Base-by-base conservation (phyloP, 139 green algal genomes). In the Haematococcus lacustris region DNA sequence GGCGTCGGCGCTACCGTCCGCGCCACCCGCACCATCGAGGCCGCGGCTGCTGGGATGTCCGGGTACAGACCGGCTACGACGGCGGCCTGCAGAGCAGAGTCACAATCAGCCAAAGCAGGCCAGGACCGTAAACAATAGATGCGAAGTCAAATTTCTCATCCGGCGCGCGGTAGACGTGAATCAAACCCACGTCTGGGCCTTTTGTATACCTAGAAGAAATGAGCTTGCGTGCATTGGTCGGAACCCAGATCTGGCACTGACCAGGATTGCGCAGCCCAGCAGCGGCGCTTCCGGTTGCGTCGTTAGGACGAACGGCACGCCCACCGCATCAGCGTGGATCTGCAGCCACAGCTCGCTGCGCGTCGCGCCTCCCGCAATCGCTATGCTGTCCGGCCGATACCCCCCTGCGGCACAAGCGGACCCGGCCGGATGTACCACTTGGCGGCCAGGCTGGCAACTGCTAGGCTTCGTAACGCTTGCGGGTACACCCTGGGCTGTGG, bases 191-290 rank as follows among this genome's bases (percentile, higher is more conserved):
- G n/a, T n/a, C n/a, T n/a, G n/a, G n/a, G n/a, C n/a, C n/a, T n/a
- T n/a, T n/a, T n/a, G n/a, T n/a, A n/a, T n/a, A n/a, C n/a, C n/a
- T n/a, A n/a, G n/a, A n/a, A n/a, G n/a, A n/a, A n/a, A n/a, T n/a
- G n/a, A n/a, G n/a, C n/a, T n/a, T n/a, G n/a, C n/a, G n/a, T n/a
- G n/a, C n/a, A n/a, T n/a, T n/a, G n/a, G n/a, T n/a, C n/a, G n/a
- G n/a, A n/a, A n/a, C n/a, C n/a, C n/a, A n/a, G n/a, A n/a, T n/a
- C 21, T 57, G 47, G 47, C 6, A 39, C 66, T 1, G 21, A 64
- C 90, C 51, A 94, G 78, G 33, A 96, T 87, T 23, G 90, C 90
- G 41, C 76, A 86, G 0, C 90, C 90, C 38, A 94, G 81, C 26
- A 87, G 84, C 9, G 86, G 86, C 0, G 90, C 90, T n/a, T 96